These are phyloP conservation scores for Paraphaeosphaeria minitans DNA, from an alignment of 2,329 filamentous ascomycete genomes.

Conservation along the genomic window DNA sequence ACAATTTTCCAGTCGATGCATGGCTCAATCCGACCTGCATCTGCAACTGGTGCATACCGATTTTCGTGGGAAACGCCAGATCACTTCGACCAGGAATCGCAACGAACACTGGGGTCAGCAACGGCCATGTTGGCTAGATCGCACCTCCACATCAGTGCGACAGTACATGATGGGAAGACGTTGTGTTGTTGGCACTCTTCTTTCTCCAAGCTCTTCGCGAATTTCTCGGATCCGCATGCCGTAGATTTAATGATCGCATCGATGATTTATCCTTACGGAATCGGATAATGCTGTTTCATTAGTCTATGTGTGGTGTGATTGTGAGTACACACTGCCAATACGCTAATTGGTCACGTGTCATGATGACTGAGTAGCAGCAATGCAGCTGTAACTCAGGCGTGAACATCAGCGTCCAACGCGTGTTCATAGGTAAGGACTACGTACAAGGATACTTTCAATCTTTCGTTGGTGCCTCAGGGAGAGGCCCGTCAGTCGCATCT, in stretches of 20 bases:
- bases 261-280: background rate
- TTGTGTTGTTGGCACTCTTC: too few relatives aligned
- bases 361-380: too few relatives aligned
- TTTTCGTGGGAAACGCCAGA: background rate
- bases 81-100: background rate
- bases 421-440: background rate
- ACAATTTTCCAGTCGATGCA: background rate
- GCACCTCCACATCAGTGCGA: too few relatives aligned
- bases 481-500: background rate
- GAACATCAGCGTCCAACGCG: background rate
- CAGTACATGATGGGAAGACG: too few relatives aligned
- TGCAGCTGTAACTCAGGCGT: too few relatives aligned
- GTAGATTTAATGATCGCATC: too few relatives aligned
- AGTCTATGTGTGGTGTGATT: too few relatives aligned
- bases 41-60: background rate
- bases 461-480: background rate
- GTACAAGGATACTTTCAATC: background rate
- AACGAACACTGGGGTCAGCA: background rate
- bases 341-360: too few relatives aligned
- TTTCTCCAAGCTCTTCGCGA: too few relatives aligned
- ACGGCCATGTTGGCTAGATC: too few relatives aligned
- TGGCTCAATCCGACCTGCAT: background rate
- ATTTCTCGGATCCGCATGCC: too few relatives aligned
- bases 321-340: too few relatives aligned
- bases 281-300: background rate